Percentiles rank a stretch among this genome's conserved stretches.
Evolutionary conservation across 75 land plant species (phyloP).

Genomic region (Sequoiadendron giganteum): DNA sequence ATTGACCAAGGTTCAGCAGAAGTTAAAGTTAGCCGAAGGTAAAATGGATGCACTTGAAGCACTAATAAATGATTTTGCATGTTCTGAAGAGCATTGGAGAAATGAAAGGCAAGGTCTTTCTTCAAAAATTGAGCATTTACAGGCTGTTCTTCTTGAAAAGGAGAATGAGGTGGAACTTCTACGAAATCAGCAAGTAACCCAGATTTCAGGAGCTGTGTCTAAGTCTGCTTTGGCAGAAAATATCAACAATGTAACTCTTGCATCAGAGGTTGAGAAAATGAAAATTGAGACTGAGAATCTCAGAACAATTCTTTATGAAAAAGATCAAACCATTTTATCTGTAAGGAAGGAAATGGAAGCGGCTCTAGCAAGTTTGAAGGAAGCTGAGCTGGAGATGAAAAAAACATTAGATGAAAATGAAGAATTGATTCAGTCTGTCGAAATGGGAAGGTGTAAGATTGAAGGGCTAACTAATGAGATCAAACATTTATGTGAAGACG

Average conservation of each 20-base stretch:
- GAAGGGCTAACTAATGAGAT: constrained; percentile 26
- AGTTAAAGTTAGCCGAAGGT: background rate
- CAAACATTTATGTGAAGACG: constrained; percentile 18
- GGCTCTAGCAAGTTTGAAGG: constrained; percentile 44
- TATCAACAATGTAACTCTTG: background rate
- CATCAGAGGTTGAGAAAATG: background rate
- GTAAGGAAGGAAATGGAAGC: constrained; percentile 55
- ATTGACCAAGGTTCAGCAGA: constrained; percentile 11
- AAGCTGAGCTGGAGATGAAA: constrained; percentile 42
- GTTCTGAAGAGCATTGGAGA: constrained; percentile 12
- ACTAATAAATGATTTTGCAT: background rate
- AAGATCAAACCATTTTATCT: constrained; percentile 26
- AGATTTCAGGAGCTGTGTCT: constrained; percentile 2
- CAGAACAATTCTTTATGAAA: background rate
- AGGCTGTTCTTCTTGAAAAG: constrained; percentile 3
- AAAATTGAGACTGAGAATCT: constrained; percentile 5
- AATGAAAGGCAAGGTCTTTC: background rate
- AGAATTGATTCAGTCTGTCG: constrained; percentile 18
- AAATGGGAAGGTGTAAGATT: constrained; percentile 15
- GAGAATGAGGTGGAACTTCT: constrained; percentile 13
- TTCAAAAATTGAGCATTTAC: constrained; percentile 11
- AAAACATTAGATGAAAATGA: constrained; percentile 33
- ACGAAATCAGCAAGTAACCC: background rate
- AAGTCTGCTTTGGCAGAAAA: constrained; percentile 10
- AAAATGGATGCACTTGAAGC: background rate